phyloP scores from a whole-genome alignment of 192 early-diverging fungal species.

The Umbelopsis ramanniana region DNA sequence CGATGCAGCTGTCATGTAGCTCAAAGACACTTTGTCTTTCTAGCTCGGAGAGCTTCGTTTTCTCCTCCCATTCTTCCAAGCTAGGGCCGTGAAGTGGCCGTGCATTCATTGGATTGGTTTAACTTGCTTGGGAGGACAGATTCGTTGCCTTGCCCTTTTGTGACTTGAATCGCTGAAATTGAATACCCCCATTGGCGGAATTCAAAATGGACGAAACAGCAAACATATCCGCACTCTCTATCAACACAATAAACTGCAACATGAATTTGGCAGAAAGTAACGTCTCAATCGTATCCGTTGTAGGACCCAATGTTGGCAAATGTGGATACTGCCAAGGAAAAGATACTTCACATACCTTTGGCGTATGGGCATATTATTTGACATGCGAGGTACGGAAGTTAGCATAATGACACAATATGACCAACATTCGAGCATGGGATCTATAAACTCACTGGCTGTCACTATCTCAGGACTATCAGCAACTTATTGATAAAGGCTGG shows the following conservation, averaged over 20 bases:
- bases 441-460: not conserved
- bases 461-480: slow-evolving; percentile 59
- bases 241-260: not conserved
- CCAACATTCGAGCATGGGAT: not conserved
- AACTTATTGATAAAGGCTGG: slow-evolving; percentile 76
- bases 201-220: not conserved
- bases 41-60: slow-evolving; percentile 51
- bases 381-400: slow-evolving; percentile 42
- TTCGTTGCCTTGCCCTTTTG: not conserved
- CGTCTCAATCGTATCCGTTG: slow-evolving; percentile 31
- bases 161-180: slow-evolving; percentile 5
- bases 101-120: not conserved
- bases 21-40: slow-evolving; percentile 59
- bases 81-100: slow-evolving; percentile 15
- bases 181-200: not conserved
- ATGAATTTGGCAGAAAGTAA: slow-evolving; percentile 11
- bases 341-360: slow-evolving; percentile 59
- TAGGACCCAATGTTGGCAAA: slow-evolving; percentile 32
- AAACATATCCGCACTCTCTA: not conserved
- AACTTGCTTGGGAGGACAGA: not conserved
- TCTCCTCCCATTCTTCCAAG: slow-evolving; percentile 64
- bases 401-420: not conserved
- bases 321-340: slow-evolving; percentile 75
- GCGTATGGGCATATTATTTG: slow-evolving; percentile 64
- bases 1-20: slow-evolving; percentile 60